Conservation (phyloP, 1,139 yeast species). For the Tardiomyces depauwii region DNA sequence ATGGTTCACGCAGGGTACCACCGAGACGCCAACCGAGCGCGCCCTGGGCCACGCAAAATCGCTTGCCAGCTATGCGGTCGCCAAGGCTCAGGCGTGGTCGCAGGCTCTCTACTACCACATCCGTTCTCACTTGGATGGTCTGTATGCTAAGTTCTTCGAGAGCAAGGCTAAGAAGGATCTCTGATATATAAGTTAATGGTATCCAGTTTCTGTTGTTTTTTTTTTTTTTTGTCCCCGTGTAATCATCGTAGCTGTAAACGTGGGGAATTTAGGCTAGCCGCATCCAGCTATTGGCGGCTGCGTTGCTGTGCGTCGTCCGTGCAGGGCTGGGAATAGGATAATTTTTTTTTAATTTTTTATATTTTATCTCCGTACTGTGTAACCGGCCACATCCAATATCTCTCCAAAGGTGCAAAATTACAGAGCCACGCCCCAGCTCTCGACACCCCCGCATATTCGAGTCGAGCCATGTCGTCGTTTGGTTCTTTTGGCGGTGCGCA, state of each 20-base stretch:
- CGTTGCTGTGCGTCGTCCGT: too few species aligned
- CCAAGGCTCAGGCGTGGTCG: not conserved
- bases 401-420: conserved; percentile 6
- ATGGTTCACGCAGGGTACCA: conserved; percentile 22
- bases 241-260: too few species aligned
- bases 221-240: too few species aligned
- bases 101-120: not conserved
- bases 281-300: too few species aligned
- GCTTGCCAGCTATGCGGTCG: not conserved
- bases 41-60: not conserved
- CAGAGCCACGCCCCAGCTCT: conserved; percentile 22
- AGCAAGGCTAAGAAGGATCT: not conserved
- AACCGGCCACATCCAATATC: not conserved
- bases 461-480: conserved; percentile 4
- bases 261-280: too few species aligned
- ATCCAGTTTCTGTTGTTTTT: too few species aligned
- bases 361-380: not conserved
- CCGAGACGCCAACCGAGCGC: conserved; percentile 13
- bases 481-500: conserved; percentile 2
- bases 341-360: too few species aligned
- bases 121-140: not conserved
- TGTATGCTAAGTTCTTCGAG: not conserved
- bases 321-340: too few species aligned
- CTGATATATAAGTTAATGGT: not conserved
- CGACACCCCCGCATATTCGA: conserved; percentile 7